Base-by-base conservation (phyloP, 306 rosid species). In the Prunus mume region DNA sequence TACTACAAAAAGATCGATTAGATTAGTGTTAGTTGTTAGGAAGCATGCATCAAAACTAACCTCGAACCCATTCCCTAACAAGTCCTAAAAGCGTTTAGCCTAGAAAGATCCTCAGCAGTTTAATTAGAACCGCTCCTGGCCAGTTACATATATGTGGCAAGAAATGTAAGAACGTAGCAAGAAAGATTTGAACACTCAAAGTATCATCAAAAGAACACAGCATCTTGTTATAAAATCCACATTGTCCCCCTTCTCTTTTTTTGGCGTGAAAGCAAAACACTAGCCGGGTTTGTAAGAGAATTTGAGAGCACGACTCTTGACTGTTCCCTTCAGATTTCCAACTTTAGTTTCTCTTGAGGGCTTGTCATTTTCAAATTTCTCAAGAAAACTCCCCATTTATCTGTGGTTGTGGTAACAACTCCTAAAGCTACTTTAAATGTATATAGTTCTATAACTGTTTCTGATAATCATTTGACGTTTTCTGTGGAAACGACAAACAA, bases 361-460 rank as follows among this genome's bases (percentile, higher is more conserved):
- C 62, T 20, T 20, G 28, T n/a, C 28, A 1, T 2, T 56, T 52
- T 18, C 49, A 34, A 17, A 64, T 27, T 20, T 34, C 47, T 34
- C 46, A 3, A 61, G 10, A 12, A 57, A 65, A 54, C 1, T 63
- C 2, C 43, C 32, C 54, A 15, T 10, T 20, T 46, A 12, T 57
- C 18, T 60, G 76, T 77, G 84, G 83, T 11, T 64, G 82, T 62
- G 80, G 74, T 12, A 74, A 27, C 0, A 14, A 9, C 56, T 27
- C 64, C 72, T 55, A 86, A 83, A 83, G 85, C 80, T 68, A 76
- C 86, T 85, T 79, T 82, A 28, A 60, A 27, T 14, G 6, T 12
- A 49, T 49, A 20, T 56, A 56, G 10, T 20, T 56, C 14, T 56
- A 10, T 9, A 25, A 18, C 17, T 49, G 38, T 69, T 34, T 38